Evolutionary conservation across 257 asterid species (phyloP).

Genomic region (Fraxinus quadrangulata): DNA sequence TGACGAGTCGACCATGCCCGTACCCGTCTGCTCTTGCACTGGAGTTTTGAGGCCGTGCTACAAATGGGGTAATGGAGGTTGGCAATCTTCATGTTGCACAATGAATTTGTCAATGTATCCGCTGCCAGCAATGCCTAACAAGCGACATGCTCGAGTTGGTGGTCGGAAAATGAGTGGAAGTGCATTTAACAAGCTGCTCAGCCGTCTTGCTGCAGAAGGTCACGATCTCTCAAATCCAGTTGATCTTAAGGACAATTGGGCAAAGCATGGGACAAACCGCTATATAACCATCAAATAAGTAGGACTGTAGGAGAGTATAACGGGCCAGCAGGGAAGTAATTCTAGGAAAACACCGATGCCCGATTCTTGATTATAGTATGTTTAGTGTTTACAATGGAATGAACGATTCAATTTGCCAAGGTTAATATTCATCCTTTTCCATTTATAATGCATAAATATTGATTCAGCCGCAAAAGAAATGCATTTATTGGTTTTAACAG

Average conservation of each 20-base stretch:
- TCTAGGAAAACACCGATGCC: neutral
- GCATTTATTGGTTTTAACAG: neutral
- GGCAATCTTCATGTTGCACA: conserved; percentile 97
- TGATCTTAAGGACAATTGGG: conserved; percentile 93
- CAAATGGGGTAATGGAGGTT: conserved; percentile 99
- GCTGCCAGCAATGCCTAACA: conserved; percentile 88
- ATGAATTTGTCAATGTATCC: conserved; percentile 87
- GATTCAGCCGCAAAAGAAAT: neutral
- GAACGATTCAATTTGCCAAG: conserved; percentile 8
- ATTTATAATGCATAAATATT: neutral
- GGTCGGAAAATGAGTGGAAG: conserved; percentile 99
- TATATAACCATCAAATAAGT: conserved; percentile 88
- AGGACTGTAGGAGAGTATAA: neutral
- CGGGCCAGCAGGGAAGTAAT: neutral
- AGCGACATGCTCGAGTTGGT: conserved; percentile 91
- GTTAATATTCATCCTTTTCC: conserved; percentile 2
- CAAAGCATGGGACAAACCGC: conserved; percentile 96
- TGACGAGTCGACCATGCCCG: conserved; percentile 92
- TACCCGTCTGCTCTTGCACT: conserved; percentile 92
- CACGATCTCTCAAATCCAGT: conserved; percentile 81
- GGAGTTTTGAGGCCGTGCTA: conserved; percentile 86
- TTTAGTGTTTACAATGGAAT: neutral
- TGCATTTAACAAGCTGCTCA: conserved; percentile 83
- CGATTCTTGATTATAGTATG: neutral
- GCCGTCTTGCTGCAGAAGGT: conserved; percentile 88